phyloP scores from a whole-genome alignment of 495 filamentous ascomycete species.

The Filosporella fistucella region DNA sequence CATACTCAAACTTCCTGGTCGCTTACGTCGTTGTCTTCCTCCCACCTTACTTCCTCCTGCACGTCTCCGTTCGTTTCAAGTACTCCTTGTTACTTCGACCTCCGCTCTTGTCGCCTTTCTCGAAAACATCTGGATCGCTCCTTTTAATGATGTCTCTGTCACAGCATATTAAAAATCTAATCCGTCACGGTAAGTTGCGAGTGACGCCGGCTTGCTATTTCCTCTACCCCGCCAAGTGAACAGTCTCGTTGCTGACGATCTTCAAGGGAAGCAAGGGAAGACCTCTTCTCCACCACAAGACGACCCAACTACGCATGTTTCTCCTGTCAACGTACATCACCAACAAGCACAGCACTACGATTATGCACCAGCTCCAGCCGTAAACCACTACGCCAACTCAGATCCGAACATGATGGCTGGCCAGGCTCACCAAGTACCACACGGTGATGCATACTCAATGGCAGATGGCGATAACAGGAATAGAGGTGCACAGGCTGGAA shows the following conservation, averaged over 20 bases:
- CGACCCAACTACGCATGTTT: conserved; percentile 65
- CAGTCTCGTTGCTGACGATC: conserved; percentile 4
- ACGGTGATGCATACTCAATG: conserved; percentile 45
- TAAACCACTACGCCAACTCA: conserved; percentile 53
- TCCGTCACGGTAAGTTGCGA: conserved; percentile 70
- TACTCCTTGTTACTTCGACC: neutral
- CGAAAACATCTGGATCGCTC: neutral
- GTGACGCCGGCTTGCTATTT: too few species aligned
- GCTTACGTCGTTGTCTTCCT: conserved; percentile 10
- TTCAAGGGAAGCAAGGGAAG: conserved; percentile 76
- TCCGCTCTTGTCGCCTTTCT: neutral
- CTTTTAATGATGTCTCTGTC: conserved; percentile 30
- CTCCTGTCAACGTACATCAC: conserved; percentile 61
- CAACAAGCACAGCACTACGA: conserved; percentile 41
- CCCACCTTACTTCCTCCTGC: conserved; percentile 5
- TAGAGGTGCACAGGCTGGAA: conserved; percentile 59
- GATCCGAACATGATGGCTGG: conserved; percentile 41
- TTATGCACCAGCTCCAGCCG: conserved; percentile 28
- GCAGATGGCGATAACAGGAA: conserved; percentile 52
- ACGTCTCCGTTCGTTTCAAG: conserved; percentile 11
- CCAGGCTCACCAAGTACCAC: conserved; percentile 42
- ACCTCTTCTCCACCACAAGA: conserved; percentile 45
- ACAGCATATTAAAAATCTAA: conserved; percentile 93
- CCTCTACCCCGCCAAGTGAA: conserved; percentile 7
- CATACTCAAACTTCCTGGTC: conserved; percentile 2